phyloP scores from a whole-genome alignment of 257 asterid species.

The Solanum sejunctum region DNA sequence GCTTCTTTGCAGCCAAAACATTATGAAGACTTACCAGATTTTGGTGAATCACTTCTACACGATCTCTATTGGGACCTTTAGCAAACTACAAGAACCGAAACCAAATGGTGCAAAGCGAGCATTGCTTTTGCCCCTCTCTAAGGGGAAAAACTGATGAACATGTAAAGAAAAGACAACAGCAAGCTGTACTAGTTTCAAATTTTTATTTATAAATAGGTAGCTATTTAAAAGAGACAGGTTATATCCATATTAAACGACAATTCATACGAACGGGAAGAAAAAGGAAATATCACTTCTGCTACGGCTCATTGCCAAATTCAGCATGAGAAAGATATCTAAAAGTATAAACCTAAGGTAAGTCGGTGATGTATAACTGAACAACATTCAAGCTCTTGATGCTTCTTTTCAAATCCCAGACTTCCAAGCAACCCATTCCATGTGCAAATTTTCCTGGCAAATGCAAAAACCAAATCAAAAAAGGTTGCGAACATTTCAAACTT shows the following conservation, averaged over 20 bases:
- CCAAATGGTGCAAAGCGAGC: not conserved
- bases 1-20: not conserved
- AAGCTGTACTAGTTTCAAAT: not conserved
- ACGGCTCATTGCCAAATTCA: not conserved
- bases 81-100: not conserved
- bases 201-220: not conserved
- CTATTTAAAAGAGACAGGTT: not conserved
- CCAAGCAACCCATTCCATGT: not conserved
- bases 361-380: not conserved
- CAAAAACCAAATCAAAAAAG: not conserved
- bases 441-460: not conserved
- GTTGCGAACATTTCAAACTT: not conserved
- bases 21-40: not conserved
- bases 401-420: not conserved
- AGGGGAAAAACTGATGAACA: not conserved
- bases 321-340: not conserved
- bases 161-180: not conserved
- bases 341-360: not conserved
- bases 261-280: not conserved
- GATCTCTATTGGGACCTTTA: not conserved
- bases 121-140: not conserved
- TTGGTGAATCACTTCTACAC: not conserved
- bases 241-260: not conserved
- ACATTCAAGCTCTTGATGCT: not conserved
- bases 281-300: not conserved